Conservation (phyloP, 1,284 basidiomycete genomes). For the Stereum hirsutum region DNA sequence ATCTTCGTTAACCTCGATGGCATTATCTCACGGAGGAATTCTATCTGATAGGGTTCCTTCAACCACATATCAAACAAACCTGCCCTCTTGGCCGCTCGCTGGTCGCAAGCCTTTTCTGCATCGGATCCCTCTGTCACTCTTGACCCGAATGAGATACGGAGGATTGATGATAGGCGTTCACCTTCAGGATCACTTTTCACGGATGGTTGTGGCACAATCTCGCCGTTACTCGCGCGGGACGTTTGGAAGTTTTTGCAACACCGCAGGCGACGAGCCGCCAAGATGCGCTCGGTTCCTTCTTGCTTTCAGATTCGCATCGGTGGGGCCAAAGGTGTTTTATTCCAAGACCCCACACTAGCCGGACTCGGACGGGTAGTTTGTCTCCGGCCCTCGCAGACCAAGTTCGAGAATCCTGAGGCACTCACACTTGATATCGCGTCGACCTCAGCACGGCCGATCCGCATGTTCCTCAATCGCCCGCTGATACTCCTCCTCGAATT, state of each 20-base stretch:
- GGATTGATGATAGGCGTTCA: slow-evolving; percentile 33
- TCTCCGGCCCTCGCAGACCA: slow-evolving; percentile 51
- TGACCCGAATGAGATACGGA: slow-evolving; percentile 40
- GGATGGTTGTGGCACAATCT: slow-evolving; percentile 65
- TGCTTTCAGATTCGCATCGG: slow-evolving; percentile 52
- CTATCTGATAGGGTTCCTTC: no score
- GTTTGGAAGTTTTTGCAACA: slow-evolving; percentile 38
- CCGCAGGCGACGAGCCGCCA: slow-evolving; percentile 22
- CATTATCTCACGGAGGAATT: no score
- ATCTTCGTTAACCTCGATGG: no score
- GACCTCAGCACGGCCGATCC: slow-evolving; percentile 49
- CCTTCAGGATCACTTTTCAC: slow-evolving; percentile 39
- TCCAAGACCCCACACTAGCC: slow-evolving; percentile 39
- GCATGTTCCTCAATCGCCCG: slow-evolving; percentile 56
- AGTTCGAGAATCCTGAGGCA: slow-evolving; percentile 41
- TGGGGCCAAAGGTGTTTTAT: slow-evolving; percentile 57
- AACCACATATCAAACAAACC: no score
- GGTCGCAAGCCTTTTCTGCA: slow-evolving; percentile 64
- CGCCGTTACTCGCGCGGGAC: slow-evolving; percentile 38
- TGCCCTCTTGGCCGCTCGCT: no score
- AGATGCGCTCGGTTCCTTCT: slow-evolving; percentile 28
- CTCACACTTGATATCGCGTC: slow-evolving; percentile 52
- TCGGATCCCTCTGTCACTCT: slow-evolving; percentile 51
- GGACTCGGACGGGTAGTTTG: slow-evolving; percentile 36
- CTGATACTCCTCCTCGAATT: slow-evolving; percentile 59